Base-by-base conservation (phyloP, 2,329 filamentous ascomycete genomes). In the Thielaviopsis populi region DNA sequence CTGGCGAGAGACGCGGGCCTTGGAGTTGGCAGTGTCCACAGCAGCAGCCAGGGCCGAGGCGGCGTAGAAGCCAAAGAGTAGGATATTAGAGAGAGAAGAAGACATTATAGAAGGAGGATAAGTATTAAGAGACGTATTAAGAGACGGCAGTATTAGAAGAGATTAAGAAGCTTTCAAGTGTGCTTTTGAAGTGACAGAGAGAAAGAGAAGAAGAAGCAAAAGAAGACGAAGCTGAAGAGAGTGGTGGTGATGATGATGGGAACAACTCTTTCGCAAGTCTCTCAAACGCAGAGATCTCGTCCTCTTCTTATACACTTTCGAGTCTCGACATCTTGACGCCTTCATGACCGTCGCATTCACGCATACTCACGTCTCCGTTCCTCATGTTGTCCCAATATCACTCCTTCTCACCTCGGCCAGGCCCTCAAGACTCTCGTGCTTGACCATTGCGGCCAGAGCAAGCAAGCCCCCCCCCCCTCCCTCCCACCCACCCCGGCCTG, bases 41-140 rank as follows among this genome's bases (percentile, higher is more conserved):
- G 41, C 63, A 37, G 63, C 63, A 27, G n/a, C 53, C 2, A 62
- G 13, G 27, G 60, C 50, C 11, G 63, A 59, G 19, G 41, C 43
- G 17, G 63, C 63, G n/a, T 54, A 61, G 58, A 60, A 53, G 42
- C 58, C 46, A 15, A 64, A 53, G 22, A 61, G 37, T 27, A 64
- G 58, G 37, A 54, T 19, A n/a, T 61, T 61, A 11, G 59, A 61
- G 17, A 61, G 41, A 13, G 61, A 63, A 41, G 27, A 27, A 53
- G 53, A 59, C 53, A 63, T 60, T 27, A 37, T 61, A 17, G 10
- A 30, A 0, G 41, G 15, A 43, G 19, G 13, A 60, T 4, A 24
- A 17, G 40, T 43, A 43, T 43, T 43, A 54, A 33, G 22, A 22
- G 22, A 22, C 8, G 50, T 54, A 50, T 50, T 50, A 50, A 22